phyloP scores from a whole-genome alignment of 2,329 filamentous ascomycete species.

The Colletotrichum shisoi region DNA sequence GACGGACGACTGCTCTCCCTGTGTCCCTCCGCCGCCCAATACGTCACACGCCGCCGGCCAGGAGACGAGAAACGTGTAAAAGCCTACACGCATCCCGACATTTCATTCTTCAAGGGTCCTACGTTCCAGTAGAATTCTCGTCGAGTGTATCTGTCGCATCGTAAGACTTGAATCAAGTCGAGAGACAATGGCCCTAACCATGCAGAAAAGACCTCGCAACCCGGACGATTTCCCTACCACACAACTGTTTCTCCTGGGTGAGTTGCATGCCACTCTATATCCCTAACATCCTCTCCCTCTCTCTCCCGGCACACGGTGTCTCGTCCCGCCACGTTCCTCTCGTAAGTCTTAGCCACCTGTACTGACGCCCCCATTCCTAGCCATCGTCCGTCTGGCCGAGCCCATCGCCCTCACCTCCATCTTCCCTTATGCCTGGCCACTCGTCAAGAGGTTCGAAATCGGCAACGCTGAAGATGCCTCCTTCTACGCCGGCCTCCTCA shows the following conservation, averaged over 20 bases:
- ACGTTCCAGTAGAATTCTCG: conserved; percentile 32
- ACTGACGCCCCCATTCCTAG: conserved; percentile 55
- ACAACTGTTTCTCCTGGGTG: conserved; percentile 87
- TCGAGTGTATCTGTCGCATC: conserved; percentile 52
- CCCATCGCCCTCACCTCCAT: conserved; percentile 93
- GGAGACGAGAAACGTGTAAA: conserved; percentile 35
- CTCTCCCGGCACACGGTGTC: no score
- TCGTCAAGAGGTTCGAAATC: conserved; percentile 78
- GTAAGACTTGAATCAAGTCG: conserved; percentile 54
- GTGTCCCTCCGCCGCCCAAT: conserved; percentile 14
- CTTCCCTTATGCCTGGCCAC: conserved; percentile 88
- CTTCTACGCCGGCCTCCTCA: conserved; percentile 86
- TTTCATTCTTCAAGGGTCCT: conserved; percentile 39
- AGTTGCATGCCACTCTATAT: conserved; percentile 45
- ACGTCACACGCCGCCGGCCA: conserved; percentile 29
- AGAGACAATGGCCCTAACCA: conserved; percentile 62
- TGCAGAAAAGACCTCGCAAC: conserved; percentile 62
- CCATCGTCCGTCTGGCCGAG: conserved; percentile 90
- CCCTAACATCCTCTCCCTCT: no score
- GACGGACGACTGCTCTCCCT: conserved; percentile 24
- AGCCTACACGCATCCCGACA: conserved; percentile 32
- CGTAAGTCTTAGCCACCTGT: conserved; percentile 1
- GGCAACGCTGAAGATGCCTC: conserved; percentile 78
- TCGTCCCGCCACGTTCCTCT: conserved; percentile 19
- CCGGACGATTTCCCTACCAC: conserved; percentile 79